phyloP scores from a whole-genome alignment of 805 yeast genomes.

The Ogataea methylovora region DNA sequence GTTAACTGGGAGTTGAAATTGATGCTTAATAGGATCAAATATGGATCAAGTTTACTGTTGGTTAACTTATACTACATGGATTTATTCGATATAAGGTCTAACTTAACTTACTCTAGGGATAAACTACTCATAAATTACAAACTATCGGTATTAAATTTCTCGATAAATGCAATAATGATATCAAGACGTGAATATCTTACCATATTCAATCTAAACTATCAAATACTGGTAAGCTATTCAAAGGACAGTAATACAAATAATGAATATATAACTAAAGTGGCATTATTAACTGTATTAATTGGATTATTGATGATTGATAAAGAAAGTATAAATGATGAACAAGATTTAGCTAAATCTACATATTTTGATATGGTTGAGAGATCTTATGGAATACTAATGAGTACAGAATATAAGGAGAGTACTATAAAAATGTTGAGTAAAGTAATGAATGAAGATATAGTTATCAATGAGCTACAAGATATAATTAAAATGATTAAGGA shows the following conservation, averaged over 20 bases:
- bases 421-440: slow-evolving; percentile 2
- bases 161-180: slow-evolving; percentile 15
- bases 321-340: background rate
- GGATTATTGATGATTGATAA: slow-evolving; percentile 13
- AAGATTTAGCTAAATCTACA: background rate
- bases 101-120: slow-evolving; percentile 19
- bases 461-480: slow-evolving; percentile 14
- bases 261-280: slow-evolving; percentile 5
- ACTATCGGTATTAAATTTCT: slow-evolving; percentile 8
- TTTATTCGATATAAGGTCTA: slow-evolving; percentile 24
- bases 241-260: background rate
- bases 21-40: slow-evolving; percentile 32
- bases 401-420: background rate
- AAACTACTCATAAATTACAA: slow-evolving; percentile 1
- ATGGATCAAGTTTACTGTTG: slow-evolving; percentile 32
- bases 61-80: slow-evolving; percentile 38
- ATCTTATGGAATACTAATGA: too few species aligned
- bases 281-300: slow-evolving; percentile 7
- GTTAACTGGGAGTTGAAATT: slow-evolving; percentile 17
- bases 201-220: slow-evolving; percentile 13
- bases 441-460: slow-evolving; percentile 8
- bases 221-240: slow-evolving; percentile 4
- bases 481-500: slow-evolving; percentile 17
- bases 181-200: slow-evolving; percentile 21
- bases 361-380: too few species aligned